Base-by-base conservation (phyloP, 495 filamentous ascomycete species). In the Podospora sp. region DNA sequence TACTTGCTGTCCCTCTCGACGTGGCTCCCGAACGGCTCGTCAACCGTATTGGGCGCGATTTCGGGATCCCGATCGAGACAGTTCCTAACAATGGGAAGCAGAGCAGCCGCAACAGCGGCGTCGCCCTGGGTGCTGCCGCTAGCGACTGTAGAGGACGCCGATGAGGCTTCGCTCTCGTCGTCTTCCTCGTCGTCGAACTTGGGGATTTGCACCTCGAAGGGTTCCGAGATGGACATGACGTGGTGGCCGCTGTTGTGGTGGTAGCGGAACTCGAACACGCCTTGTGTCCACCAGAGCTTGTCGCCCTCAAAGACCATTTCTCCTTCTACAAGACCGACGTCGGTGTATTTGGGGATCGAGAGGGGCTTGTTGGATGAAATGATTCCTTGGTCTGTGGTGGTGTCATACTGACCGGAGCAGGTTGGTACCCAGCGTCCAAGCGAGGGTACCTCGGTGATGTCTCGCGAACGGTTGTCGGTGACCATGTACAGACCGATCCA, bases 401-500 rank as follows among this genome's bases (percentile, higher is more conserved):
- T 91, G 73, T 95, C 92, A 75, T 91, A 97, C 66, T 86, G 82
- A 67, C 91, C 91, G 50, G 85, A 81, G 67, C 89, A 91, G 1
- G 89, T 91, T 0, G 94, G 91, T 36, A 95, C 82, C 95, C 95
- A 99, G 63, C 95, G 87, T 60, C 94, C 94, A 69, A 95, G 89
- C 11, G 92, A 95, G 14, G 91, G 88, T 20, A 97, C 86, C 24
- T 90, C 86, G 25, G 94, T 95, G 25, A 90, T 80, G 53, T 97
- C 91, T 51, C 95, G 86, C 24, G 90, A 93, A 5, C 88, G 86
- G 73, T 97, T 98, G 76, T 98, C 96, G 4, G 91, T 92, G 22
- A 99, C 90, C 82, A 90, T 91, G 81, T 97, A 99, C 7, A 99
- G 82, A 21, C 94, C 94, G 60, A 99, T 87, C 95, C 95, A 99